phyloP scores from a whole-genome alignment of 768 basidiomycete genomes.

The Amanita pallidorosea region DNA sequence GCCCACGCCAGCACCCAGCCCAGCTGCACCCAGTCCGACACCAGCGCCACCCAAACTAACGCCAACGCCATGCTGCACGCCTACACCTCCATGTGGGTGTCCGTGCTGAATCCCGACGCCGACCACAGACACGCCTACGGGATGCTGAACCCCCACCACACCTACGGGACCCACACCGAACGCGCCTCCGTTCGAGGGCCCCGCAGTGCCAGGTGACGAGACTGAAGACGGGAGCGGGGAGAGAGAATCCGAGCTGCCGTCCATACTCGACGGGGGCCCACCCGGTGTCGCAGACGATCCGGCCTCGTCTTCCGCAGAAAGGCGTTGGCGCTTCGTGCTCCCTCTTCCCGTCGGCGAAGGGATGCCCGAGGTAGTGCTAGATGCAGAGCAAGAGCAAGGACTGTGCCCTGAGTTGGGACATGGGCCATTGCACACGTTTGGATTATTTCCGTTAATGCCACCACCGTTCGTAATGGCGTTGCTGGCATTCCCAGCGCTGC shows the following conservation, averaged over 20 bases:
- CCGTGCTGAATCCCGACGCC: no score
- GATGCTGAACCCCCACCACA: no score
- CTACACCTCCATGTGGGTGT: neutral
- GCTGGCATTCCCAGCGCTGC: neutral
- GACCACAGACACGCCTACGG: no score
- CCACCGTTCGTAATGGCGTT: slow-evolving; percentile 3
- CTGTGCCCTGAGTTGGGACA: neutral
- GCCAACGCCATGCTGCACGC: neutral
- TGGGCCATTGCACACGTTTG: neutral
- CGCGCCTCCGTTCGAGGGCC: neutral
- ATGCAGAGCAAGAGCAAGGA: neutral
- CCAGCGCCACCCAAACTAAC: slow-evolving; percentile 2
- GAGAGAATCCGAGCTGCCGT: slow-evolving; percentile 15
- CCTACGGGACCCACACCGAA: no score
- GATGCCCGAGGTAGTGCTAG: no score
- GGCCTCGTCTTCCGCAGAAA: slow-evolving; percentile 24
- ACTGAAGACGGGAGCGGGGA: slow-evolving; percentile 21
- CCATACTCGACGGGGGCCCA: slow-evolving; percentile 12
- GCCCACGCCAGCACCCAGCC: slow-evolving; percentile 13
- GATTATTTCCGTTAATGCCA: neutral
- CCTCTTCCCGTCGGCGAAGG: slow-evolving; percentile 13
- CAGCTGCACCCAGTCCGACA: slow-evolving; percentile 7
- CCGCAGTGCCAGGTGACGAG: slow-evolving; percentile 20
- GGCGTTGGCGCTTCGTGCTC: slow-evolving; percentile 43
- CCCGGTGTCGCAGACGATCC: slow-evolving; percentile 23